Evolutionary conservation across 257 asterid genomes (phyloP).

Genomic region (Solanum corneliomulleri): DNA sequence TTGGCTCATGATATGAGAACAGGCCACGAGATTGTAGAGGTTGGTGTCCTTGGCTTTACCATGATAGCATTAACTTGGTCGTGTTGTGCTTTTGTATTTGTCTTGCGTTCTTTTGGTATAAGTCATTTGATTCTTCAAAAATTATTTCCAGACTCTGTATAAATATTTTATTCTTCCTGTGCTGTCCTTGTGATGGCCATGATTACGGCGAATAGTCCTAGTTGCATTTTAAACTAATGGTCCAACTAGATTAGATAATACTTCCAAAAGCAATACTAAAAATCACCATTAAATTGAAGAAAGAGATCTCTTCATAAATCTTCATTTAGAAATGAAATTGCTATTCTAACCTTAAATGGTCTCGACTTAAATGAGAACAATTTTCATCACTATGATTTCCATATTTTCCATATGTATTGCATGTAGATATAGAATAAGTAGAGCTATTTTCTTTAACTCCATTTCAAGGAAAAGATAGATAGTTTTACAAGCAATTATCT

Average conservation of each 20-base stretch:
- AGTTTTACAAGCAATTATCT: background rate
- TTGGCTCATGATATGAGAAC: slow-evolving; percentile 95
- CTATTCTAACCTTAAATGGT: background rate
- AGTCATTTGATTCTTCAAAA: background rate
- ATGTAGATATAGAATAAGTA: background rate
- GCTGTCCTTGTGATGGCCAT: background rate
- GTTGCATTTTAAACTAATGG: background rate
- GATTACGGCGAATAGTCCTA: background rate
- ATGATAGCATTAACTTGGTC: background rate
- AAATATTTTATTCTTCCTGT: background rate
- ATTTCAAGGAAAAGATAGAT: background rate
- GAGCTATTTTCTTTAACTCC: background rate
- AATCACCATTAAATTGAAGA: background rate
- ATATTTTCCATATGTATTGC: background rate
- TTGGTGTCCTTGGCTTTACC: slow-evolving; percentile 26
- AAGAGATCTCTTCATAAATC: background rate
- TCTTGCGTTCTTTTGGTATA: background rate
- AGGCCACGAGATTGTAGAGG: slow-evolving; percentile 95
- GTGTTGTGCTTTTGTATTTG: background rate
- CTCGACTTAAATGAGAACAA: background rate
- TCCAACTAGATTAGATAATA: background rate
- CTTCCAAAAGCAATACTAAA: background rate
- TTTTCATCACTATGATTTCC: background rate
- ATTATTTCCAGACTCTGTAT: background rate
- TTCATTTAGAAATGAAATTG: background rate